These are phyloP conservation scores for Picocystis sp. DNA, from an alignment of 163 green algal species.

Conservation along the genomic window DNA sequence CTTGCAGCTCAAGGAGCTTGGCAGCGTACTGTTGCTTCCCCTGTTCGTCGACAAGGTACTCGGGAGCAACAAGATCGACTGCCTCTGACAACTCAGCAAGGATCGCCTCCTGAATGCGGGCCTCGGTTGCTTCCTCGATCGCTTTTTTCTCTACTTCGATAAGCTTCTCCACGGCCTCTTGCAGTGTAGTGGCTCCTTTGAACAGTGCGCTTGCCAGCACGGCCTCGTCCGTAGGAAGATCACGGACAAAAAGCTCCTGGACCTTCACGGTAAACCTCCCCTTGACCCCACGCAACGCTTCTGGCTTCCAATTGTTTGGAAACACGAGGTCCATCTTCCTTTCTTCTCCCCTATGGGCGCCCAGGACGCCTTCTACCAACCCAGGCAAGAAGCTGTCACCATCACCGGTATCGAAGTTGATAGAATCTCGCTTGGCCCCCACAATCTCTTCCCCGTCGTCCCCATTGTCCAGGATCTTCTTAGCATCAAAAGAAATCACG, in stretches of 20 bases:
- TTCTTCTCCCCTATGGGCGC: conserved; percentile 6
- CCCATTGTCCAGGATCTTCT: no score
- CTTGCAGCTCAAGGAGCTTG: conserved; percentile 9
- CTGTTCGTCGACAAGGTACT: conserved; percentile 10
- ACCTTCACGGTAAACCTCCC: conserved; percentile 11
- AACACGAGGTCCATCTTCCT: conserved; percentile 8
- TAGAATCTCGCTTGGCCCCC: neutral
- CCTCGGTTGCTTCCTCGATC: conserved; percentile 2
- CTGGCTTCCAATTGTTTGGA: conserved; percentile 10
- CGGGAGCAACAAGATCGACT: conserved; percentile 7
- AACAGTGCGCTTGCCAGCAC: neutral
- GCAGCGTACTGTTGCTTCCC: conserved; percentile 10
- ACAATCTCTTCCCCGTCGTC: no score
- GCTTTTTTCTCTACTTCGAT: conserved; percentile 6
- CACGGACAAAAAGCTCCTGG: conserved; percentile 3
- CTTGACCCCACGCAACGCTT: conserved; percentile 4
- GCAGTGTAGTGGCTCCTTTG: conserved; percentile 1
- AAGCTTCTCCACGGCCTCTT: conserved; percentile 9
- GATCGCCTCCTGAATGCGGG: conserved; percentile 7
- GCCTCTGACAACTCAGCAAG: conserved; percentile 7
- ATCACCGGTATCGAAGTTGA: conserved; percentile 10
- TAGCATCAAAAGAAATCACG: conserved; percentile 4
- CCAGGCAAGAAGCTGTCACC: conserved; percentile 6
- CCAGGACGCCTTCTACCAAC: conserved; percentile 8
- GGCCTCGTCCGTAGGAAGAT: neutral